Evolutionary conservation across 257 asterid species (phyloP).

Genomic region (Ehretia macrophylla): DNA sequence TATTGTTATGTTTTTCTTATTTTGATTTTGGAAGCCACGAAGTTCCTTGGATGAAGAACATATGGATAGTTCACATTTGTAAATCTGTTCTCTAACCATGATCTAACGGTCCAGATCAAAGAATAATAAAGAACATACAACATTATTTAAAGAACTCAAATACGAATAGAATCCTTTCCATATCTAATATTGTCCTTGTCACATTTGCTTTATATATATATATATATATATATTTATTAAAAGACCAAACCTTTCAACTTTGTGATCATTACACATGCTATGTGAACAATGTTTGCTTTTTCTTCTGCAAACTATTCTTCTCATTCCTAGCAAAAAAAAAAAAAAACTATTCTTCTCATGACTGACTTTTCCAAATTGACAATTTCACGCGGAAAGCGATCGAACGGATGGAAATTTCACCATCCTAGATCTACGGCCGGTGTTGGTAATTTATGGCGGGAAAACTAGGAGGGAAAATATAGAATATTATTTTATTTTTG

Average conservation of each 20-base stretch:
- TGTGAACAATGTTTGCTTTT: not conserved
- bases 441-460: constrained; percentile 36
- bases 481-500: not conserved
- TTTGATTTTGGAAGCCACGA: not conserved
- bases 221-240: no score
- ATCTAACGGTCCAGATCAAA: no score
- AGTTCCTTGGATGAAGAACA: not conserved
- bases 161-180: not conserved
- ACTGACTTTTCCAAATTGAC: constrained; percentile 3
- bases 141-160: not conserved
- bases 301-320: not conserved
- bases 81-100: not conserved
- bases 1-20: no score
- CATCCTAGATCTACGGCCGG: constrained; percentile 26
- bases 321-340: no score
- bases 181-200: constrained; percentile 3
- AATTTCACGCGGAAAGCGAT: constrained; percentile 16
- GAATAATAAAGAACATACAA: no score
- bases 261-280: constrained; percentile 17
- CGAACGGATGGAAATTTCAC: constrained; percentile 11
- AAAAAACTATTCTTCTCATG: not conserved
- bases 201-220: not conserved
- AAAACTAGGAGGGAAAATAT: not conserved
- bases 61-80: not conserved
- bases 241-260: constrained; percentile 11